Evolutionary conservation across 1,284 basidiomycete genomes (phyloP).

Genomic region (Marasmius sp.): DNA sequence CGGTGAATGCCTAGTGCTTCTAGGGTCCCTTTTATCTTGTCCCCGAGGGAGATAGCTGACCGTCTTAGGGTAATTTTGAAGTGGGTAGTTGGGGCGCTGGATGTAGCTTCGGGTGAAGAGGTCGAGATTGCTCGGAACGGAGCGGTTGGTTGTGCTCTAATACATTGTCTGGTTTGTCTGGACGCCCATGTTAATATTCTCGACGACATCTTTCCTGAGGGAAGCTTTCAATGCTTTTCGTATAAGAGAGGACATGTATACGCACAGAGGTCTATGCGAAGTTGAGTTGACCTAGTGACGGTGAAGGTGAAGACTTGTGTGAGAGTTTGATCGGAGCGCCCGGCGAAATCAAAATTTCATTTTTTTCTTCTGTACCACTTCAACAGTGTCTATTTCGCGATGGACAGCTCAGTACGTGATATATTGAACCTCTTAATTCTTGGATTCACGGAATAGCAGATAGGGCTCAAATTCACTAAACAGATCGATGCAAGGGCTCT

Average conservation of each 20-base stretch:
- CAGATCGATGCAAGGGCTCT: conserved; percentile 74
- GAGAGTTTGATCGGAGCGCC: background rate
- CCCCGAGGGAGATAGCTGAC: conserved; percentile 79
- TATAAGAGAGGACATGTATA: too few relatives aligned
- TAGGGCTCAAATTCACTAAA: conserved; percentile 73
- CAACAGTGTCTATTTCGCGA: background rate
- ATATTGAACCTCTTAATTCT: background rate
- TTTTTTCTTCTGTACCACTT: background rate
- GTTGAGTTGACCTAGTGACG: background rate
- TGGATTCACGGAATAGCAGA: conserved; percentile 40
- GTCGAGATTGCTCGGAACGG: conserved; percentile 1
- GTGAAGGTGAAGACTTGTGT: background rate
- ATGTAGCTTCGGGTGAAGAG: background rate
- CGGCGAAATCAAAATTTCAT: background rate
- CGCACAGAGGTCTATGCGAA: background rate
- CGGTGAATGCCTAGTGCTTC: conserved; percentile 76
- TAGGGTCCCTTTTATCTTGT: conserved; percentile 71
- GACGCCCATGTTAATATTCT: background rate
- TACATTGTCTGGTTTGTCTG: background rate
- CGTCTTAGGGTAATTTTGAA: conserved; percentile 84
- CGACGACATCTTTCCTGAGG: background rate
- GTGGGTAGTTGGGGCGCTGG: conserved; percentile 53
- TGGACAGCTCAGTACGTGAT: conserved; percentile 13
- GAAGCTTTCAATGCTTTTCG: background rate
- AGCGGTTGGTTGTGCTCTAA: background rate